A percentile compares a stretch with the other conserved stretches of the same genome.
Conservation (phyloP, 2,329 filamentous ascomycete species). For the Periconia sp. region DNA sequence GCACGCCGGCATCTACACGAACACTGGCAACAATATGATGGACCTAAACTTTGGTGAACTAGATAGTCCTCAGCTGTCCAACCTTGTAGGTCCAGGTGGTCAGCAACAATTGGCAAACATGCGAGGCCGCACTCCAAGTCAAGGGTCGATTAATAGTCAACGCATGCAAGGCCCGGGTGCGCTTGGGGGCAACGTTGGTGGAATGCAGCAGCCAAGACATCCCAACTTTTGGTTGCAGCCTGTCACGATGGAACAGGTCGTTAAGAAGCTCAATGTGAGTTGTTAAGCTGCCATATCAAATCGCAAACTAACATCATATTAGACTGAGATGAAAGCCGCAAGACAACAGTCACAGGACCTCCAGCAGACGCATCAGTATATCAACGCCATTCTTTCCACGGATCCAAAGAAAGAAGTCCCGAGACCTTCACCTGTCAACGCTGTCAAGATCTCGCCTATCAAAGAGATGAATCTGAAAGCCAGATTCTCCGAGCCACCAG, state of each 20-base stretch:
- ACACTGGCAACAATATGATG: slow-evolving; percentile 72
- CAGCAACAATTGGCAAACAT: slow-evolving; percentile 69
- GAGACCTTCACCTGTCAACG: slow-evolving; percentile 51
- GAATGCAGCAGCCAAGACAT: slow-evolving; percentile 73
- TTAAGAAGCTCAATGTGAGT: slow-evolving; percentile 83
- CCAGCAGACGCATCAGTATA: slow-evolving; percentile 78
- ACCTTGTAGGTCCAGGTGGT: slow-evolving; percentile 68
- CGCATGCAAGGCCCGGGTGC: slow-evolving; percentile 66
- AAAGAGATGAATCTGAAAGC: slow-evolving; percentile 73
- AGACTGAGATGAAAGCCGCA: slow-evolving; percentile 91
- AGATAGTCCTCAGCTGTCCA: slow-evolving; percentile 75
- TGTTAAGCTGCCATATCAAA: neutral
- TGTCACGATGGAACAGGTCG: slow-evolving; percentile 91
- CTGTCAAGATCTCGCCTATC: slow-evolving; percentile 52
- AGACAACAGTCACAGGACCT: slow-evolving; percentile 88
- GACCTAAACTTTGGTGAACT: slow-evolving; percentile 94
- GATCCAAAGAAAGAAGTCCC: slow-evolving; percentile 63
- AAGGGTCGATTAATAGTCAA: slow-evolving; percentile 67
- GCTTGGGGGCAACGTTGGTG: slow-evolving; percentile 60
- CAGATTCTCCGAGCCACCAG: slow-evolving; percentile 90
- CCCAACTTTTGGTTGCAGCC: slow-evolving; percentile 86
- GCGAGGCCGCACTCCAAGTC: slow-evolving; percentile 65
- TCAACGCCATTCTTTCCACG: slow-evolving; percentile 76
- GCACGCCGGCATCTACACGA: slow-evolving; percentile 83
- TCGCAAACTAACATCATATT: slow-evolving; percentile 26